phyloP scores from a whole-genome alignment of 352 stramenopile genomes.

The Halophytophthora polymorphica region DNA sequence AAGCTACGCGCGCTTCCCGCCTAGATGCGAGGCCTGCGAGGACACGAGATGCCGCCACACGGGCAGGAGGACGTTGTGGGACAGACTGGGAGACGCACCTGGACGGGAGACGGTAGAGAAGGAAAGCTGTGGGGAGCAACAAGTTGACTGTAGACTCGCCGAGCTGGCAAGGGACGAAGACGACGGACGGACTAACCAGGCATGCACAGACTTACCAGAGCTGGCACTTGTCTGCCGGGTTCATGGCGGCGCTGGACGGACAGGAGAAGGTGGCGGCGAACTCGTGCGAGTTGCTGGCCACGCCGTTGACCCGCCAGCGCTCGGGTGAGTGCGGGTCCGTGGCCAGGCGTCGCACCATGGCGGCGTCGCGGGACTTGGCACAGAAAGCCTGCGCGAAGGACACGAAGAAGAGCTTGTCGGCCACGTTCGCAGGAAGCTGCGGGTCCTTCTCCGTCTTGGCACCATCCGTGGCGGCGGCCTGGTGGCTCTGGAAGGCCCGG shows the following conservation, averaged over 20 bases:
- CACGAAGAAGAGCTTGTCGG: slow-evolving; percentile 73
- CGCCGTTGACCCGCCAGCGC: slow-evolving; percentile 75
- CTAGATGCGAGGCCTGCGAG: slow-evolving; percentile 4
- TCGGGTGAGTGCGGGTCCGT: slow-evolving; percentile 66
- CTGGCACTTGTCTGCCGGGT: slow-evolving; percentile 61
- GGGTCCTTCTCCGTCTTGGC: slow-evolving; percentile 16
- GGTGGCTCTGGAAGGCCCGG: slow-evolving; percentile 47
- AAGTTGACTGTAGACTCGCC: neutral
- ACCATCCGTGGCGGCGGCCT: slow-evolving; percentile 3
- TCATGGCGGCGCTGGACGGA: slow-evolving; percentile 53
- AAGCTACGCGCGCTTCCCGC: slow-evolving; percentile 13
- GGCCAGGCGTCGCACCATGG: slow-evolving; percentile 42
- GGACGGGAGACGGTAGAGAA: too few species aligned
- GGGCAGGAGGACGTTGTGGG: too few species aligned
- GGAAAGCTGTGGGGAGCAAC: too few species aligned
- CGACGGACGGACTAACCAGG: neutral
- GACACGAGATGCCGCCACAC: slow-evolving; percentile 15
- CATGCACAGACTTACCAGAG: slow-evolving; percentile 63
- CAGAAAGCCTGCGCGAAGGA: slow-evolving; percentile 78
- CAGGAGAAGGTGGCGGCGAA: slow-evolving; percentile 67
- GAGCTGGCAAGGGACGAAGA: neutral
- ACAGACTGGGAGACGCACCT: too few species aligned
- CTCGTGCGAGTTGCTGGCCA: slow-evolving; percentile 72
- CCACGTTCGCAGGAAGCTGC: slow-evolving; percentile 12
- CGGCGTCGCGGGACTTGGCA: slow-evolving; percentile 54